Percentiles rank a stretch among this genome's conserved stretches.
phyloP scores from a whole-genome alignment of 495 filamentous ascomycete species.

The Astrothelium macrocarpum region DNA sequence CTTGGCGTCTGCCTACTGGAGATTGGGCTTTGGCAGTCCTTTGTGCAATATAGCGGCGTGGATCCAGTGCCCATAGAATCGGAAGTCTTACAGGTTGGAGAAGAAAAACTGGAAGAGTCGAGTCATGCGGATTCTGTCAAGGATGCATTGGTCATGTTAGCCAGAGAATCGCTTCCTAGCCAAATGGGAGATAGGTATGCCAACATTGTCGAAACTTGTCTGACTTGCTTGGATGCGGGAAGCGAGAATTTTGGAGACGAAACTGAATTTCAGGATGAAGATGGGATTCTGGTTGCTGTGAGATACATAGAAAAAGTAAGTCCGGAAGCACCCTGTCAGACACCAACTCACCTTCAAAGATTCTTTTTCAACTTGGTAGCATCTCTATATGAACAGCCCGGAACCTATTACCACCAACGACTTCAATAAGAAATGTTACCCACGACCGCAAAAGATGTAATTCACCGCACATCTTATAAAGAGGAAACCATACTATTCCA shows the following conservation, averaged over 20 bases:
- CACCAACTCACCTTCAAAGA: background rate
- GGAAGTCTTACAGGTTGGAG: background rate
- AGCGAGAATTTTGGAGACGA: constrained; percentile 39
- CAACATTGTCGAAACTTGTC: constrained; percentile 41
- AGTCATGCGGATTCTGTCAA: constrained; percentile 14
- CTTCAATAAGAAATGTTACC: too few species aligned
- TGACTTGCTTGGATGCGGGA: constrained; percentile 44
- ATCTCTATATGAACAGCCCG: background rate
- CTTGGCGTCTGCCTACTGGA: constrained; percentile 53
- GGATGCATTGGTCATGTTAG: constrained; percentile 33
- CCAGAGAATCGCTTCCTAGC: constrained; percentile 33
- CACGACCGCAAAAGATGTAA: too few species aligned
- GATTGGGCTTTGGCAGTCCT: constrained; percentile 49
- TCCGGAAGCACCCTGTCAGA: background rate
- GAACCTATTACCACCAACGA: too few species aligned
- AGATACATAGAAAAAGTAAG: constrained; percentile 15
- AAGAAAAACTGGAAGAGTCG: background rate
- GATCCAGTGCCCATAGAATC: background rate
- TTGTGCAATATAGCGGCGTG: constrained; percentile 19
- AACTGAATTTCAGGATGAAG: constrained; percentile 40
- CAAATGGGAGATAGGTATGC: constrained; percentile 44
- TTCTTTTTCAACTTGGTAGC: background rate
- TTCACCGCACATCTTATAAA: too few species aligned
- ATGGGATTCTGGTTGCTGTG: constrained; percentile 28
- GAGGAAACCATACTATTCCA: too few species aligned